Base-by-base conservation (phyloP, 2,329 filamentous ascomycete genomes). In the Colletotrichum chrysophilum region DNA sequence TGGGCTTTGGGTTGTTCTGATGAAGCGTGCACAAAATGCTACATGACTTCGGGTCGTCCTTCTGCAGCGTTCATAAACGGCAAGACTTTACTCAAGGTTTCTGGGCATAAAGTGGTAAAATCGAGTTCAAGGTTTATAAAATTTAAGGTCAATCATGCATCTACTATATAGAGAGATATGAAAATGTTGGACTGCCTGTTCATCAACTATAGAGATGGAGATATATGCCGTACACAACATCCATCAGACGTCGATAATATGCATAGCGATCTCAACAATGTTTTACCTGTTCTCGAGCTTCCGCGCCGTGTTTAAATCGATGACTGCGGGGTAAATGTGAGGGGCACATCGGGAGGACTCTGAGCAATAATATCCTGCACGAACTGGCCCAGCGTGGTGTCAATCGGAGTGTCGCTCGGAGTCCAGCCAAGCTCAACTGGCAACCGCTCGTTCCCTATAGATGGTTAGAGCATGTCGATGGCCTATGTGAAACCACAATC, bases 351-450 rank as follows among this genome's bases (percentile, higher is more conserved):
- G 9, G 58, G 28, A 5, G 68, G 68, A n/a, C 58, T 55, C 30
- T 55, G 38, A 26, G 26, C 43, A 18, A 71, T 71, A 13, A 66
- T 65, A 4, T 58, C 24, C 14, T 38, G 60, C n/a, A 66, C n/a
- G 7, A 65, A 36, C 5, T 12, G 21, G 8, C 28, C 36, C 58
- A 66, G 7, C 16, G 30, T 26, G 18, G 12, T 13, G 14, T 66
- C 30, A 18, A 71, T 38, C 1, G 60, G 21, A 18, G 7, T 21
- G 24, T 56, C 30, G 24, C 14, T 21, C 4, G 68, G 43, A 4
- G 26, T 21, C 60, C 43, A 65, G 9, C 38, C 30, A 28, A 71
- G 14, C 38, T 65, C 30, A 12, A 71, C 30, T 5, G 38, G 68
- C 9, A 71, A 26, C 7, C 38, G 34, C 28, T 65, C 43, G 18